A percentile compares a stretch with the other conserved stretches of the same genome.
phyloP scores from a whole-genome alignment of 176 grass and related monocot species.

The Lolium perenne region DNA sequence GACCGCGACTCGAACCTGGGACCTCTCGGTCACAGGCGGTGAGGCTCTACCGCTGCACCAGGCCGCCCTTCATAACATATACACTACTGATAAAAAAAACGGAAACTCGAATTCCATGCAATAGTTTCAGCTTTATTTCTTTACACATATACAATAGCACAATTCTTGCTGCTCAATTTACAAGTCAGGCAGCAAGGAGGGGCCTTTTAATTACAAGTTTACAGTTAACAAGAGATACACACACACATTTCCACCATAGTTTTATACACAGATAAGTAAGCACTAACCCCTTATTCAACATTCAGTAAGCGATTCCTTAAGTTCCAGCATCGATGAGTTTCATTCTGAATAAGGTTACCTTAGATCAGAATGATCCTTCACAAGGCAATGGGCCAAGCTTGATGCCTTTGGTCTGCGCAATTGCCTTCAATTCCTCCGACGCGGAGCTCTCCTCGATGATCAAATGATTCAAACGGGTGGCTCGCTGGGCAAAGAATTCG shows the following conservation, averaged over 20 bases:
- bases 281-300: conserved; percentile 37
- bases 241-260: neutral
- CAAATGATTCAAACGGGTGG: conserved; percentile 55
- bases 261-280: conserved; percentile 28
- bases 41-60: no score
- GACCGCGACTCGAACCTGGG: no score
- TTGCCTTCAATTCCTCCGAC: conserved; percentile 47
- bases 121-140: conserved; percentile 5
- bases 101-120: neutral
- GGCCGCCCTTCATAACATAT: neutral
- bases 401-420: conserved; percentile 53
- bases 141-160: conserved; percentile 31
- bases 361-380: conserved; percentile 41
- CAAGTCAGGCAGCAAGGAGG: conserved; percentile 41
- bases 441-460: conserved; percentile 65
- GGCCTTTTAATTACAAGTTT: conserved; percentile 26
- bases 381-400: conserved; percentile 52
- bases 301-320: neutral
- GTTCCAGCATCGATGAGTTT: neutral
- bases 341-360: conserved; percentile 42
- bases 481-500: conserved; percentile 56
- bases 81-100: neutral
- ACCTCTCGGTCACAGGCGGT: no score
- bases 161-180: conserved; percentile 45
- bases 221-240: conserved; percentile 15